Percentiles rank a stretch among this genome's conserved stretches.
phyloP scores from a whole-genome alignment of 257 asterid species.

The Capsicum rhomboideum region DNA sequence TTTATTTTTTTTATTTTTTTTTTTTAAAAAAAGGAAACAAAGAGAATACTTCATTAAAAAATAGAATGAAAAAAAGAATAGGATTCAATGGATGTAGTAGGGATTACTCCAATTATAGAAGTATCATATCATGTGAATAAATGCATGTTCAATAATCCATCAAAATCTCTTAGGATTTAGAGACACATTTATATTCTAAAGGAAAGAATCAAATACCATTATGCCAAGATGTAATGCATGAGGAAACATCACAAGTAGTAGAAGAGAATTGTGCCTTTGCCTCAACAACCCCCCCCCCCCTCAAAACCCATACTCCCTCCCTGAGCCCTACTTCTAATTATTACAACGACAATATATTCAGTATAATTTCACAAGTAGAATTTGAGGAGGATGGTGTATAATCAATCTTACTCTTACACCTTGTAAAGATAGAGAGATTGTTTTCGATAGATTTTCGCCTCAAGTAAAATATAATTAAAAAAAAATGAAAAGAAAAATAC shows the following conservation, averaged over 20 bases:
- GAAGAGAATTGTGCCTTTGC: neutral
- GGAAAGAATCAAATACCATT: neutral
- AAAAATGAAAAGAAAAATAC: neutral
- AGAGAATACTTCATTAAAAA: neutral
- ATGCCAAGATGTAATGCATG: neutral
- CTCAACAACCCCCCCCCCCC: neutral
- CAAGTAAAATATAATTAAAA: neutral
- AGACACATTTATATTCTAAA: neutral
- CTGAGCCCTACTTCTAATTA: neutral
- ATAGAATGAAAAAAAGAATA: neutral
- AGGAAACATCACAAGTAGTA: neutral
- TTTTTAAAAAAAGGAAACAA: neutral
- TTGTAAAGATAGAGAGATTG: neutral
- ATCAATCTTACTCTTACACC: neutral
- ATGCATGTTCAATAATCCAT: neutral
- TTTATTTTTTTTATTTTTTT: too few species aligned
- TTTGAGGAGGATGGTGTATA: rapidly evolving
- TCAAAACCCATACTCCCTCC: neutral
- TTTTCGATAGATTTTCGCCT: neutral
- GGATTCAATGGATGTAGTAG: neutral
- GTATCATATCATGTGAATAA: neutral
- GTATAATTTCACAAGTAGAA: rapidly evolving
- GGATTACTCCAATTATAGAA: neutral
- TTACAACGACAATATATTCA: neutral
- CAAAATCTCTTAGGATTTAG: neutral